phyloP scores from a whole-genome alignment of 2,329 filamentous ascomycete species.

The Tetracladium maxilliforme region DNA sequence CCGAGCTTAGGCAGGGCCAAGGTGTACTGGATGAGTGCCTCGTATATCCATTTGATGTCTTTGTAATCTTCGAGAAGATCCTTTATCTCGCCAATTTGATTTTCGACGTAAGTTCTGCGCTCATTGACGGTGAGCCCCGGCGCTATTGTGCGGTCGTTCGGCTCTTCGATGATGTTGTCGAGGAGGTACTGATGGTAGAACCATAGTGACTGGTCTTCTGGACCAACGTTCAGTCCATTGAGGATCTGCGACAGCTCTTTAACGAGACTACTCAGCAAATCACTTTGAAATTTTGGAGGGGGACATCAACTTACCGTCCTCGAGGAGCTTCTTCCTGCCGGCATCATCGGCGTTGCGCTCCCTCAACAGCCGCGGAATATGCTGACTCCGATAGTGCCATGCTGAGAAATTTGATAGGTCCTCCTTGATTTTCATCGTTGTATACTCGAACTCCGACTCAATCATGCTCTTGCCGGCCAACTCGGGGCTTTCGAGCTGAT shows the following conservation, averaged over 20 bases:
- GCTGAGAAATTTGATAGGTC: conserved; percentile 94
- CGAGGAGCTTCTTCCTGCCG: conserved; percentile 54
- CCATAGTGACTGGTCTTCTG: conserved; percentile 92
- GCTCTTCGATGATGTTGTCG: conserved; percentile 43
- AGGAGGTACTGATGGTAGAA: conserved; percentile 90
- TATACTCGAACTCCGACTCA: conserved; percentile 77
- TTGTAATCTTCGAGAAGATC: conserved; percentile 48
- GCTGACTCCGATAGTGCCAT: conserved; percentile 80
- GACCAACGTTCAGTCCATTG: conserved; percentile 59
- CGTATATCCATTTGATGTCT: conserved; percentile 80
- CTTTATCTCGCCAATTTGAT: conserved; percentile 62
- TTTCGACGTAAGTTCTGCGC: conserved; percentile 47
- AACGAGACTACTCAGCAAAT: no score
- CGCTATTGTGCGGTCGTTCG: conserved; percentile 41
- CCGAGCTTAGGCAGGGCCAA: conserved; percentile 39
- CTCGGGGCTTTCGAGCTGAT: conserved; percentile 49
- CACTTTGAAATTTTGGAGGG: no score
- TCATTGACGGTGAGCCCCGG: conserved; percentile 46
- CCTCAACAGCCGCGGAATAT: conserved; percentile 62
- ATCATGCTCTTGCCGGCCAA: conserved; percentile 47
- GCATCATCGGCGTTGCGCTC: conserved; percentile 51
- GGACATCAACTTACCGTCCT: conserved; percentile 37
- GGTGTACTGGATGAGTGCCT: conserved; percentile 67
- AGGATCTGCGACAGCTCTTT: no score
- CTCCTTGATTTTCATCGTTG: conserved; percentile 70